Evolutionary conservation across 495 filamentous ascomycete genomes (phyloP).

Genomic region (Cercophora scortea): DNA sequence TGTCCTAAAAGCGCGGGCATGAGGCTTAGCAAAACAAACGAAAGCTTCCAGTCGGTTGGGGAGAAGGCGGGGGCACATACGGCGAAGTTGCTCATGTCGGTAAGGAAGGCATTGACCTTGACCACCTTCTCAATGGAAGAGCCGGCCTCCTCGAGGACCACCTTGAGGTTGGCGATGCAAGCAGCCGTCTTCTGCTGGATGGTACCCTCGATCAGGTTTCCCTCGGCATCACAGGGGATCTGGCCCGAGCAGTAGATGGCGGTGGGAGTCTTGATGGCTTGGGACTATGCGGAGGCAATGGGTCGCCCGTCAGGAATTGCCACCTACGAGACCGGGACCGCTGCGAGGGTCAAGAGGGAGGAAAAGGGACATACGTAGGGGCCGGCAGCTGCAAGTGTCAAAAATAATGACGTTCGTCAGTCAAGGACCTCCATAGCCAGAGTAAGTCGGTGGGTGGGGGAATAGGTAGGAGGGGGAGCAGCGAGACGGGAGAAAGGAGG

Average conservation of each 20-base stretch:
- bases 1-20: slow-evolving; percentile 34
- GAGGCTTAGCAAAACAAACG: no score
- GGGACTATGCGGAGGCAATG: slow-evolving; percentile 48
- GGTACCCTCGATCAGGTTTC: slow-evolving; percentile 65
- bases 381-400: slow-evolving; percentile 36
- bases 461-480: no score
- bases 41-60: background rate
- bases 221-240: slow-evolving; percentile 71
- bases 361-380: slow-evolving; percentile 41
- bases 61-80: slow-evolving; percentile 17
- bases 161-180: slow-evolving; percentile 72
- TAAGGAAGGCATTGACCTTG: slow-evolving; percentile 78
- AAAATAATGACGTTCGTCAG: background rate
- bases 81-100: slow-evolving; percentile 73
- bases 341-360: background rate
- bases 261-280: slow-evolving; percentile 76
- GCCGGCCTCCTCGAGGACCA: slow-evolving; percentile 69
- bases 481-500: no score
- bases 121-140: slow-evolving; percentile 67
- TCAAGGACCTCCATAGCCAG: no score
- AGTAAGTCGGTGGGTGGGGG: background rate
- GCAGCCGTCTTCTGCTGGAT: slow-evolving; percentile 69
- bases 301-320: slow-evolving; percentile 2
- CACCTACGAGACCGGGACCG: background rate
- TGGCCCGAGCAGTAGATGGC: slow-evolving; percentile 91